A percentile compares a stretch with the other conserved stretches of the same genome.
Evolutionary conservation across 495 filamentous ascomycete genomes (phyloP).

Genomic region (Rostrohypoxylon terebratum): DNA sequence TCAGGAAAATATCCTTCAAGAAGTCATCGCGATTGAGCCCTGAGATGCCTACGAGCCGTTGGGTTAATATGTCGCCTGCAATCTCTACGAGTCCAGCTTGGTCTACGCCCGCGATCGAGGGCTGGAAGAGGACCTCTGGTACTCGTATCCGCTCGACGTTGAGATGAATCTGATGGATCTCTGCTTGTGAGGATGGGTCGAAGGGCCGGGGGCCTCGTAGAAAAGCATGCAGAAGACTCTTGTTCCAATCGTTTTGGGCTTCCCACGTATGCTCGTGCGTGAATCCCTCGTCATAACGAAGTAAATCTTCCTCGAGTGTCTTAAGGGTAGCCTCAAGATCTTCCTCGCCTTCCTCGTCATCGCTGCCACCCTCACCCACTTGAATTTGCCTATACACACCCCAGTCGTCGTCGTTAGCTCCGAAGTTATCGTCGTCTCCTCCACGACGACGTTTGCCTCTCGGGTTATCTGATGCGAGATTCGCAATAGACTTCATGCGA

Average conservation of each 20-base stretch:
- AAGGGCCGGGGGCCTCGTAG: slow-evolving; percentile 86
- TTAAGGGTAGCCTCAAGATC: slow-evolving; percentile 79
- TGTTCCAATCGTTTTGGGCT: slow-evolving; percentile 93
- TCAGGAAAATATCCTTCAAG: slow-evolving; percentile 89
- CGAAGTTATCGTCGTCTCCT: slow-evolving; percentile 88
- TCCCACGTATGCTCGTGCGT: slow-evolving; percentile 90
- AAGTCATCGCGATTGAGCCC: slow-evolving; percentile 70
- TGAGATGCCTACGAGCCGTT: slow-evolving; percentile 70
- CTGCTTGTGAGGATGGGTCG: slow-evolving; percentile 79
- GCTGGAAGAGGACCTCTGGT: slow-evolving; percentile 95
- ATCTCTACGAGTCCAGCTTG: slow-evolving; percentile 95
- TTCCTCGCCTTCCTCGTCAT: slow-evolving; percentile 86
- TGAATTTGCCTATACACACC: slow-evolving; percentile 93
- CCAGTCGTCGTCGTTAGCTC: slow-evolving; percentile 98
- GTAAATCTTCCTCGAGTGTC: slow-evolving; percentile 81
- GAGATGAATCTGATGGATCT: slow-evolving; percentile 89
- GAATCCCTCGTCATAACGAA: slow-evolving; percentile 87
- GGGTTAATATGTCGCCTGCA: slow-evolving; percentile 82
- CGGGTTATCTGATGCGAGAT: slow-evolving; percentile 90
- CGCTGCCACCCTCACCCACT: slow-evolving; percentile 76
- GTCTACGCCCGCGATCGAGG: slow-evolving; percentile 90
- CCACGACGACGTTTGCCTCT: slow-evolving; percentile 78
- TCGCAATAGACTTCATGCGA: slow-evolving; percentile 98
- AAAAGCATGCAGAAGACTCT: slow-evolving; percentile 89
- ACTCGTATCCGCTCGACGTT: slow-evolving; percentile 98